A percentile compares a stretch with the other conserved stretches of the same genome.
phyloP scores from a whole-genome alignment of 768 basidiomycete species.

The Xerocomus brunneocitrinus region DNA sequence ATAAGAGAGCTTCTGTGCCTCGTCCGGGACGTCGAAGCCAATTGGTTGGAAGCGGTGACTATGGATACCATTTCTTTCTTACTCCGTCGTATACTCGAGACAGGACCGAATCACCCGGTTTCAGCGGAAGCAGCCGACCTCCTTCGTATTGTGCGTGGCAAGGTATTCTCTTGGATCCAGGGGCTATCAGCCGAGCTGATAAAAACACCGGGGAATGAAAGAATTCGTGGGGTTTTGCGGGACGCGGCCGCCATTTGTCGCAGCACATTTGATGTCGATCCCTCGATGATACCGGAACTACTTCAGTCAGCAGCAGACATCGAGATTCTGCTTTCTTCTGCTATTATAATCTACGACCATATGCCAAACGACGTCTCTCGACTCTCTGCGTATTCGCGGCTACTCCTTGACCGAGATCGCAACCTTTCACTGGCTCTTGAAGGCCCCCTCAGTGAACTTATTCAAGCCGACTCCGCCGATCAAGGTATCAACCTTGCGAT shows the following conservation, averaged over 20 bases:
- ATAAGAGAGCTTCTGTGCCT: constrained; percentile 33
- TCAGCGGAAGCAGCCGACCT: constrained; percentile 19
- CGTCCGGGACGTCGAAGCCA: constrained; percentile 32
- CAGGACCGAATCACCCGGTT: constrained; percentile 11
- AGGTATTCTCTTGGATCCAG: constrained; percentile 34
- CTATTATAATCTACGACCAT: constrained; percentile 32
- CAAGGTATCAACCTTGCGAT: constrained; percentile 31
- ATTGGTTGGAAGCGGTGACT: constrained; percentile 36
- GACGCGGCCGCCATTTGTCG: constrained; percentile 20
- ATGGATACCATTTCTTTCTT: constrained; percentile 33
- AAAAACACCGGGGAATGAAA: not conserved
- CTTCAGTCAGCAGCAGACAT: constrained; percentile 23
- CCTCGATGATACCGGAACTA: not conserved
- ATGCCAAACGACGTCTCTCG: constrained; percentile 11
- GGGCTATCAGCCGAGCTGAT: constrained; percentile 25
- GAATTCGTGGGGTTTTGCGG: constrained; percentile 5
- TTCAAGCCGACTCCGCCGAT: constrained; percentile 3
- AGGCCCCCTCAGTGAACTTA: constrained; percentile 4
- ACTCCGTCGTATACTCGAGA: constrained; percentile 32
- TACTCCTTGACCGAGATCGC: constrained; percentile 29
- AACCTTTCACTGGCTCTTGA: constrained; percentile 31
- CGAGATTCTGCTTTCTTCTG: constrained; percentile 29
- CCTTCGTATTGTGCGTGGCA: constrained; percentile 30
- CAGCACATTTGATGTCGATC: constrained; percentile 29
- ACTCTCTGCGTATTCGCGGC: constrained; percentile 10